phyloP scores from a whole-genome alignment of 1,284 basidiomycete species.

The Ustilago trichophora region DNA sequence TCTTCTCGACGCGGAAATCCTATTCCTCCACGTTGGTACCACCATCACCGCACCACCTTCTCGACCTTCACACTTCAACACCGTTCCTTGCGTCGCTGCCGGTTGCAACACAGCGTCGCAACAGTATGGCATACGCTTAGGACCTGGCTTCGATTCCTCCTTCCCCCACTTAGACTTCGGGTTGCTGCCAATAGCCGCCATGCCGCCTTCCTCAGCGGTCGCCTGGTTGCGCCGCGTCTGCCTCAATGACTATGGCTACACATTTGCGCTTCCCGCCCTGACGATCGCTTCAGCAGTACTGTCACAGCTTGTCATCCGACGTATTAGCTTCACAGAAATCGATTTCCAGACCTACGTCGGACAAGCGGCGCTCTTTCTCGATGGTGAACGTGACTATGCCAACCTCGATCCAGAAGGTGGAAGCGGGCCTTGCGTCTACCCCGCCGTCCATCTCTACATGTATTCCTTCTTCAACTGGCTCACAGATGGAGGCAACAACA shows the following conservation, averaged over 20 bases:
- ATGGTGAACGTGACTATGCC: constrained; percentile 87
- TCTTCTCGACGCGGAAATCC: constrained; percentile 13
- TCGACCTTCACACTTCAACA: background rate
- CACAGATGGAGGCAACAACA: constrained; percentile 73
- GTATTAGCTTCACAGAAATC: constrained; percentile 80
- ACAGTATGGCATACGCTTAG: constrained; percentile 9
- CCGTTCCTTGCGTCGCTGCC: background rate
- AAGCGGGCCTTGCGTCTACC: constrained; percentile 94
- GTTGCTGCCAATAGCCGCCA: too few species aligned
- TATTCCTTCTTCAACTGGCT: constrained; percentile 78
- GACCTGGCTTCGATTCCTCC: background rate
- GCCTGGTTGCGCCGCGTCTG: constrained; percentile 34
- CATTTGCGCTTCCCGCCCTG: constrained; percentile 24
- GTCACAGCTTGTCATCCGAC: constrained; percentile 21
- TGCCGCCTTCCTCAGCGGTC: constrained; percentile 7
- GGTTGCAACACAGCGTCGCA: background rate
- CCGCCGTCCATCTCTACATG: constrained; percentile 88
- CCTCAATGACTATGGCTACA: constrained; percentile 33
- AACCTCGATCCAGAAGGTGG: constrained; percentile 78
- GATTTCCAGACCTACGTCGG: constrained; percentile 94
- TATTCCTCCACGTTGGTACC: background rate
- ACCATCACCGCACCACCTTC: background rate
- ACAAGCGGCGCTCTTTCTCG: constrained; percentile 80
- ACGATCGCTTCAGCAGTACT: constrained; percentile 16
- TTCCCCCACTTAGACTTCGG: too few species aligned